Percentiles rank a stretch among this genome's conserved stretches.
Evolutionary conservation across 164 flowering plant species (phyloP).

Genomic region (Vitis rupestris): DNA sequence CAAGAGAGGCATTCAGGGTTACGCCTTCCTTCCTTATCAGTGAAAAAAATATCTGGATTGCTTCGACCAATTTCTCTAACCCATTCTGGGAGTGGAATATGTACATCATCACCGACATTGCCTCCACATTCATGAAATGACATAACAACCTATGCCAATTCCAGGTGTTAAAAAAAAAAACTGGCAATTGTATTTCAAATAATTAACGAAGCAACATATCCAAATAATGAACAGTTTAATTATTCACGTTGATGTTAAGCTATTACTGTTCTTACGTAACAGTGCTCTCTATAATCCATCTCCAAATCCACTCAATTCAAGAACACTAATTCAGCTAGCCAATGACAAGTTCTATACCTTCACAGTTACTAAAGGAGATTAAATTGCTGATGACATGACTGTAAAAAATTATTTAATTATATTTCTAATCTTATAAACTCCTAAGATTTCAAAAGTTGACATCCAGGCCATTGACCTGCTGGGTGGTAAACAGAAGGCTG

Average conservation of each 20-base stretch:
- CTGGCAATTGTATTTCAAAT: no score
- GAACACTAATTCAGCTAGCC: no score
- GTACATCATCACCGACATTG: constrained; percentile 90
- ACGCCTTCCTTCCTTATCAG: constrained; percentile 72
- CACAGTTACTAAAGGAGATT: no score
- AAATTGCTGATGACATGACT: no score
- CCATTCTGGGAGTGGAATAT: constrained; percentile 89
- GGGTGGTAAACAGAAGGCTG: no score
- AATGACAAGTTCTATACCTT: no score
- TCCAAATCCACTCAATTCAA: no score
- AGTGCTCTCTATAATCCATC: no score
- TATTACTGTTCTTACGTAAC: not conserved
- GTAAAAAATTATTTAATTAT: no score
- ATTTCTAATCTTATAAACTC: no score
- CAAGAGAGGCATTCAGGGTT: constrained; percentile 85
- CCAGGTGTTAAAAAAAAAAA: not conserved
- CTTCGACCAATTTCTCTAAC: constrained; percentile 67
- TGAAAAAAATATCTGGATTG: constrained; percentile 83
- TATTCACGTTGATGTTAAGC: not conserved
- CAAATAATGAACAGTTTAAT: not conserved
- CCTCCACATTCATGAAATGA: constrained; percentile 98
- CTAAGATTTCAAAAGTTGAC: no score
- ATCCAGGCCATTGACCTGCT: no score
- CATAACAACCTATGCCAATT: constrained; percentile 66
- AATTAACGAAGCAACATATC: not conserved